These are phyloP conservation scores for Forsythia viridissima DNA, from an alignment of 257 asterid genomes.

Conservation along the genomic window DNA sequence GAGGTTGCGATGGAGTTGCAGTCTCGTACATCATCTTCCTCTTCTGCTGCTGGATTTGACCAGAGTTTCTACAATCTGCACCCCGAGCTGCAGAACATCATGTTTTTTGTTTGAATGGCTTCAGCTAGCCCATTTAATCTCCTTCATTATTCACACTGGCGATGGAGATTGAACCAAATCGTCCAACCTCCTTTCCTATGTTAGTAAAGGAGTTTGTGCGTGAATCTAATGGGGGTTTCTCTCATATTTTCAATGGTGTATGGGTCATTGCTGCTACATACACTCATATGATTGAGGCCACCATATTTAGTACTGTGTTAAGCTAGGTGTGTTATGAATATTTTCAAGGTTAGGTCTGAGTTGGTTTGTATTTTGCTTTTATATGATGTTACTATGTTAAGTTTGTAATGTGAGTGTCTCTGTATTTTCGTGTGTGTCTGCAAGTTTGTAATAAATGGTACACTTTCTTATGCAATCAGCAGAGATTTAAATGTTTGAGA, in stretches of 20 bases:
- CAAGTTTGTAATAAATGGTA: no score
- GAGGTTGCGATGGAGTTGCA: constrained; percentile 55
- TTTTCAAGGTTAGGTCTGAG: not conserved
- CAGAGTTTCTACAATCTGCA: constrained; percentile 43
- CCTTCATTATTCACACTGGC: not conserved
- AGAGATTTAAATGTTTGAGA: no score
- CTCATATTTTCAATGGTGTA: not conserved
- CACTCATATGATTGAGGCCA: not conserved
- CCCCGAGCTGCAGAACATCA: constrained; percentile 47
- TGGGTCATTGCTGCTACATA: not conserved
- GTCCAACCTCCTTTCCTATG: constrained; percentile 19
- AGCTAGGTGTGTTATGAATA: not conserved
- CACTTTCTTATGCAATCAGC: no score
- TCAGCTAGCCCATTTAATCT: not conserved
- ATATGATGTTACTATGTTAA: no score
- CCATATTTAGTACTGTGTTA: not conserved
- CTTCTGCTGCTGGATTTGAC: constrained; percentile 27
- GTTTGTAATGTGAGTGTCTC: no score
- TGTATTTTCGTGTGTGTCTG: no score
- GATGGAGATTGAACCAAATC: constrained; percentile 7
- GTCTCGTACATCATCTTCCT: constrained; percentile 26
- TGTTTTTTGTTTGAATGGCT: constrained; percentile 56
- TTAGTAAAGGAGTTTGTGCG: constrained; percentile 34
- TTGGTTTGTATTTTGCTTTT: not conserved
- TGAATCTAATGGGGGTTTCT: constrained; percentile 28